Evolutionary conservation across 2,329 filamentous ascomycete species (phyloP), one percentile per base, ranked within the genome.

Genomic region (Xylaria sp.): DNA sequence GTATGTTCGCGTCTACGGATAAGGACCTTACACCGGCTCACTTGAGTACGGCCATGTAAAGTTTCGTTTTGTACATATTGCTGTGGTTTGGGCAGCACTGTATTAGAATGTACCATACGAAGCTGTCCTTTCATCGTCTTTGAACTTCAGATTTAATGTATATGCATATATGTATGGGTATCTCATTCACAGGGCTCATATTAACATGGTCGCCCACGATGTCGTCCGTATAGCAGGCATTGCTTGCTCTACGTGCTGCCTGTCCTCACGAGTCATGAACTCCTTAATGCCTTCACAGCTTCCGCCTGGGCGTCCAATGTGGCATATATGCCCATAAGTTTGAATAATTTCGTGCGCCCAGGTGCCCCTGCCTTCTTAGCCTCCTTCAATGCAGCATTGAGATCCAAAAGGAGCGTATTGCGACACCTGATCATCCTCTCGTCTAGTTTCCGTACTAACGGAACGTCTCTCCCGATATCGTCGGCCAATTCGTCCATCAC

Each of bases 1-100:
- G 92, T 59, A 85, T 88, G 57, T 89, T 94, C 73, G 85, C 77
- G 68, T 80, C 87, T 56, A 79, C 81, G 3, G 80, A 84, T 61
- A 84, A 84, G 62, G 78, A 76, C 54, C 73, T 88, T 52, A 78
- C 79, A 50, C 76, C 81, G 30, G 79, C 76, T 51, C 75, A 83
- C 62, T 69, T 88, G 67, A 76, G 79, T 55, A 78, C 78, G 19
- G 76, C 79, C 61, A 85, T 84, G 79, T 83, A 81, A 76, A 67
- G 63, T 61, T 56, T n/a, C 39, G 34, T 47, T n/a, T 35, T 66
- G 57, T 64, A 65, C 64, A 66, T 50, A n/a, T 34, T 13, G 4
- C 58, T 52, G 47, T 30, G 35, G 35, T 47, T 48, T 55, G 58
- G 56, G 57, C n/a, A 50, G 52, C 52, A 48, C 54, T 67, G 64